phyloP scores from a whole-genome alignment of 2,329 filamentous ascomycete species.

The Nannizziopsis arthrosporioides region DNA sequence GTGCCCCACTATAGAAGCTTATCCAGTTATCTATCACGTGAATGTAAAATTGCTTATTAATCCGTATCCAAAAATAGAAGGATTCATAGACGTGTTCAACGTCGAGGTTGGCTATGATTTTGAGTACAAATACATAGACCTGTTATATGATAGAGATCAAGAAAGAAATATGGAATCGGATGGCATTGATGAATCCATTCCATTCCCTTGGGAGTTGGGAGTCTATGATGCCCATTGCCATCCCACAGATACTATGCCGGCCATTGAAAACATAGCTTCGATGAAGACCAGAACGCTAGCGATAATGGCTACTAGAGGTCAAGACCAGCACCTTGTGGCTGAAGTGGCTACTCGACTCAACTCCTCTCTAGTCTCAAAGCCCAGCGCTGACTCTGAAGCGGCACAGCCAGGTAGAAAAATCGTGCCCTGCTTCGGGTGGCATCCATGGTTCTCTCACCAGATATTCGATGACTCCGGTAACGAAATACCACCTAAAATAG shows the following conservation, averaged over 20 bases:
- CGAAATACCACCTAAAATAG: constrained; percentile 17
- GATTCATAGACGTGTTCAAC: no score
- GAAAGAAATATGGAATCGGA: background rate
- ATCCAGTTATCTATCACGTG: no score
- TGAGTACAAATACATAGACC: background rate
- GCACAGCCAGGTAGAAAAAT: constrained; percentile 31
- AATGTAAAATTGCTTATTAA: no score
- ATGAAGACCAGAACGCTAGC: constrained; percentile 51
- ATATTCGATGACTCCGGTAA: constrained; percentile 37
- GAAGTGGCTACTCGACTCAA: constrained; percentile 10
- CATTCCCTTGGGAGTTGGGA: constrained; percentile 51
- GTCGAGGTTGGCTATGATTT: no score
- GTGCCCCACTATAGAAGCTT: no score
- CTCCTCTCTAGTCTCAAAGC: background rate
- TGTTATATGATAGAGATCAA: background rate
- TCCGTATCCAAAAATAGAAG: no score
- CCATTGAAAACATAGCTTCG: constrained; percentile 40
- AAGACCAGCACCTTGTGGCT: constrained; percentile 50
- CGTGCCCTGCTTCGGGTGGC: constrained; percentile 55
- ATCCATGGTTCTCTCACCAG: constrained; percentile 57
- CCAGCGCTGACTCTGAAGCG: background rate
- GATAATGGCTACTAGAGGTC: constrained; percentile 50
- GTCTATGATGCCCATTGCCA: constrained; percentile 56
- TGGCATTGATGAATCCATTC: background rate
- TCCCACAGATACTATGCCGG: constrained; percentile 52